Base-by-base conservation (phyloP, 768 basidiomycete genomes). In the Neoboletus magnificus region DNA sequence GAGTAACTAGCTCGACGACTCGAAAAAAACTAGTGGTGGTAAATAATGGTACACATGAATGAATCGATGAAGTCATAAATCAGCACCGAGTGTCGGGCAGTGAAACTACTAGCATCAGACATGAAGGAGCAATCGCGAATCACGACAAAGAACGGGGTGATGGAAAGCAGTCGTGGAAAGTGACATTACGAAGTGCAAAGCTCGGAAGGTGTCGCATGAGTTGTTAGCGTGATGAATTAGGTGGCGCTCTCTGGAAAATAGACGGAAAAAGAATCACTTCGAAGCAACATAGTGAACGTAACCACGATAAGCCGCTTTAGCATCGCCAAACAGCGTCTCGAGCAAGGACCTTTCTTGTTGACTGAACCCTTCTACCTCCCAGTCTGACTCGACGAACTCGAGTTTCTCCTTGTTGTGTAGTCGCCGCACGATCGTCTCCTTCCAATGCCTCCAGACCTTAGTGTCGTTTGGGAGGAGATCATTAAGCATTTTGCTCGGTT, bases 401-500 rank as follows among this genome's bases (percentile, higher is more conserved):
- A 72, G 54, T 43, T 63, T 63, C 36, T 71, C 61, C 33, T 52
- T 58, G 37, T 27, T 18, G 18, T 42, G 5, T 13, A 71, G 53
- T 32, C 58, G 61, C 5, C 30, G 46, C 32, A 68, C 22, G 23
- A 71, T 20, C 8, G 47, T 55, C 5, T 46, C 47, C 45, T 70
- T 71, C 60, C 65, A 71, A 13, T 37, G 57, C 37, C n/a, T 68
- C 69, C 69, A 70, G 13, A 66, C 66, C 20, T 54, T 68, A 29
- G 68, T 69, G 30, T 69, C 66, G 22, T 68, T 68, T 1, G 72
- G 69, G 22, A 71, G 57, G 22, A 69, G 43, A 15, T 64, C 61
- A 6, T 69, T 12, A 0, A 69, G 58, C 1, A 68, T 22, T 37
- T 60, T 62, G 2, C 2, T 22, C 5, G 64, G 66, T 4, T 70